Conservation (phyloP, 305 asterid species). For the Fraxinus sp. region DNA sequence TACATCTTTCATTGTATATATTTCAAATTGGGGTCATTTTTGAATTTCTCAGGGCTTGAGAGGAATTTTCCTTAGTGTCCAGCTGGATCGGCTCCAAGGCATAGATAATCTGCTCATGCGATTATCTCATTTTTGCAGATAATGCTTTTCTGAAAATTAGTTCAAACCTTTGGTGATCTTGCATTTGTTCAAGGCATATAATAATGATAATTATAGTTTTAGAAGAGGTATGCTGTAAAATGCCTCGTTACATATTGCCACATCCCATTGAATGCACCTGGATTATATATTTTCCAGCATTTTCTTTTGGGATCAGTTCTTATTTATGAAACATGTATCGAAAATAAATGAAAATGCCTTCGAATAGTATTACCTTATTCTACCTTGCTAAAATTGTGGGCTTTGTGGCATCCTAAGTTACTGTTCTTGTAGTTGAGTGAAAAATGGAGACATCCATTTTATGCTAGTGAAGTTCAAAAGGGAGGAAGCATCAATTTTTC, state of each 20-base stretch:
- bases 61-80: neutral
- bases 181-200: neutral
- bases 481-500: neutral
- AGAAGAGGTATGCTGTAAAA: neutral
- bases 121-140: neutral
- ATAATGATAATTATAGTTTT: neutral
- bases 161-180: constrained; percentile 3
- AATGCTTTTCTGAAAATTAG: constrained; percentile 4
- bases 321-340: neutral
- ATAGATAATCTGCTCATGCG: neutral
- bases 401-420: neutral
- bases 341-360: neutral
- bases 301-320: neutral
- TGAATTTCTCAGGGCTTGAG: constrained; percentile 38
- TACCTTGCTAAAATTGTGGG: neutral
- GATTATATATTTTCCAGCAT: neutral
- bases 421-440: neutral
- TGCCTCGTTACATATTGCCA: too few species aligned
- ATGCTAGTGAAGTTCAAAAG: neutral
- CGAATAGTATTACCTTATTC: neutral
- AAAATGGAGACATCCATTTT: neutral
- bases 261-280: neutral
- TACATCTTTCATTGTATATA: neutral
- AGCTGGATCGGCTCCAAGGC: constrained; percentile 11
- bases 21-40: neutral